A percentile compares a stretch with the other conserved stretches of the same genome.
Evolutionary conservation across 2,329 filamentous ascomycete species (phyloP).

Genomic region (Xenosphaeropsis pyriputrescens): DNA sequence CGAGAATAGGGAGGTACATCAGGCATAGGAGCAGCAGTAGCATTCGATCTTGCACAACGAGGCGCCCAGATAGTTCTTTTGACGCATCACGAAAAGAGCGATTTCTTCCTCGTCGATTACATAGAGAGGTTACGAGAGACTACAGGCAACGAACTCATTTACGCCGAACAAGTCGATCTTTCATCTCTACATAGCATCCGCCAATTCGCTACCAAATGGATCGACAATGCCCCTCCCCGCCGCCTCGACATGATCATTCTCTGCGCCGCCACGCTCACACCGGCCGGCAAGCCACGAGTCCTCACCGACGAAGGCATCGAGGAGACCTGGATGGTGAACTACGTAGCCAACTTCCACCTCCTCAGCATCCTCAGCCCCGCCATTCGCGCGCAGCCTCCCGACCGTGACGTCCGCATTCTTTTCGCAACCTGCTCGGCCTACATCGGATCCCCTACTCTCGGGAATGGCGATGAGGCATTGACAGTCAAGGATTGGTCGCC

Average conservation of each 20-base stretch:
- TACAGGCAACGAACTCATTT: conserved; percentile 77
- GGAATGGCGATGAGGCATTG: conserved; percentile 26
- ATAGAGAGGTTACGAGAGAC: conserved; percentile 71
- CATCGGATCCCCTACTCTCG: conserved; percentile 57
- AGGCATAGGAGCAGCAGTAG: conserved; percentile 71
- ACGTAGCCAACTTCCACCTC: conserved; percentile 88
- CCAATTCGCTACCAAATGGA: conserved; percentile 91
- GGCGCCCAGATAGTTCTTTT: conserved; percentile 87
- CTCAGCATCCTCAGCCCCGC: conserved; percentile 84
- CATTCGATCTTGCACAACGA: conserved; percentile 58
- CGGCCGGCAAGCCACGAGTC: conserved; percentile 42
- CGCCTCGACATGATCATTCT: conserved; percentile 84
- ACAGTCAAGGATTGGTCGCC: conserved; percentile 38
- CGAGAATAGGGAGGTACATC: conserved; percentile 63
- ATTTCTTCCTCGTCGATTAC: conserved; percentile 84
- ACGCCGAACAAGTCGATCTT: conserved; percentile 89
- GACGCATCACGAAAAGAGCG: conserved; percentile 65
- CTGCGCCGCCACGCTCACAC: conserved; percentile 66
- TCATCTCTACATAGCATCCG: conserved; percentile 80
- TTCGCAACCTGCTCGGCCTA: conserved; percentile 82
- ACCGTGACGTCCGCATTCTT: conserved; percentile 82
- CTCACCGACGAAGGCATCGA: conserved; percentile 71
- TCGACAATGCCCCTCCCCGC: conserved; percentile 83
- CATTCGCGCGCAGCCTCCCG: conserved; percentile 78
- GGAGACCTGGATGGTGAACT: conserved; percentile 88